Conservation (phyloP, 768 basidiomycete genomes). For the Melanogaster broomeanus region DNA sequence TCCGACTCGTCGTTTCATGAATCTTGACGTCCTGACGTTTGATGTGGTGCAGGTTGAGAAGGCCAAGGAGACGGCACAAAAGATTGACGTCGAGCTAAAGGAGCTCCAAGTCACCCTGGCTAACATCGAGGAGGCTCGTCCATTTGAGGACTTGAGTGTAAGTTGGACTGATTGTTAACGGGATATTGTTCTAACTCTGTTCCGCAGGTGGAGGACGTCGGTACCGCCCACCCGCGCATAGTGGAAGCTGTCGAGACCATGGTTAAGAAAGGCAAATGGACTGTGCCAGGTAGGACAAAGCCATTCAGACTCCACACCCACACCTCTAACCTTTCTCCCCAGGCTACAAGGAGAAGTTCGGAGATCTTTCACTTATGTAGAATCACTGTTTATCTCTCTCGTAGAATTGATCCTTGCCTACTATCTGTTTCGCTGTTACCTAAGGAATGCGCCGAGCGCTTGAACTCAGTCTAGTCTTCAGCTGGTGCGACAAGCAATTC, state of each 20-base stretch:
- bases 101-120: conserved; percentile 90
- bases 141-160: conserved; percentile 96
- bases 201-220: conserved; percentile 81
- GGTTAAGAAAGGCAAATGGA: conserved; percentile 98
- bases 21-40: conserved; percentile 5
- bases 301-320: neutral
- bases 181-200: neutral
- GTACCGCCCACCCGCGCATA: conserved; percentile 90
- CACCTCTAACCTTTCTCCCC: conserved; percentile 7
- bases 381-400: conserved; percentile 22
- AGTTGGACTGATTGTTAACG: conserved; percentile 28
- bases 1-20: conserved; percentile 3
- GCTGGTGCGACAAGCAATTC: too few species aligned
- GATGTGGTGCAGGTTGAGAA: conserved; percentile 64
- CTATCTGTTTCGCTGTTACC: neutral
- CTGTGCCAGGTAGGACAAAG: conserved; percentile 75
- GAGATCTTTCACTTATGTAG: conserved; percentile 91
- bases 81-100: conserved; percentile 89
- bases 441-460: too few species aligned
- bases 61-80: conserved; percentile 85
- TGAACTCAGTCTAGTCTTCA: too few species aligned
- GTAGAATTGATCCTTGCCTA: conserved; percentile 17
- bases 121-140: conserved; percentile 96
- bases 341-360: conserved; percentile 97
- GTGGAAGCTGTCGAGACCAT: conserved; percentile 89